Evolutionary conservation across 345 rosid genomes (phyloP).

Genomic region (Acer campestre): DNA sequence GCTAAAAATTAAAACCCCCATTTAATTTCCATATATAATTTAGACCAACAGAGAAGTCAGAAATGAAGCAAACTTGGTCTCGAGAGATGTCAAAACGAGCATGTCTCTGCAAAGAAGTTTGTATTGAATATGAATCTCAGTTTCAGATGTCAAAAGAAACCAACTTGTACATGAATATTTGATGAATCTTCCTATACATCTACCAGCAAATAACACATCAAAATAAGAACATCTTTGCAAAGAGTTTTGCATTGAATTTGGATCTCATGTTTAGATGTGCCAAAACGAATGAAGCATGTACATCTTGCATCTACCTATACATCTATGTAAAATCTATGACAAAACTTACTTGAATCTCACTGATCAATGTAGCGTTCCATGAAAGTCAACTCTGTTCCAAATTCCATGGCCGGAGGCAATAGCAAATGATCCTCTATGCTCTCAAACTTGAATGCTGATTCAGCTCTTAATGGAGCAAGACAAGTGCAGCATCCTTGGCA

Average conservation of each 20-base stretch:
- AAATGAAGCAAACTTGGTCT: too few relatives aligned
- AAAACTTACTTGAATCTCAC: neutral
- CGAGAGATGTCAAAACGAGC: too few relatives aligned
- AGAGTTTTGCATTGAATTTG: neutral
- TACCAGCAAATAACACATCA: neutral
- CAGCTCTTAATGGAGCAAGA: slow-evolving; percentile 37
- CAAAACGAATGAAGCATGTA: neutral
- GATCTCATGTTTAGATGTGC: neutral
- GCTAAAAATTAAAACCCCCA: too few relatives aligned
- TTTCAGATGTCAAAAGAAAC: neutral
- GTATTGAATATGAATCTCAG: neutral
- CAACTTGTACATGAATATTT: neutral
- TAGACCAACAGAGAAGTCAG: too few relatives aligned
- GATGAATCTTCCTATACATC: neutral
- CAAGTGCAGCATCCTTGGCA: slow-evolving; percentile 68
- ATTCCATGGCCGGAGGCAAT: slow-evolving; percentile 22
- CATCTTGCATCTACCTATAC: neutral
- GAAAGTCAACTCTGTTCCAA: slow-evolving; percentile 11
- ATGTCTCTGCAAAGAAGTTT: neutral
- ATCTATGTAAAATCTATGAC: neutral
- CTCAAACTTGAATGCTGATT: slow-evolving; percentile 36
- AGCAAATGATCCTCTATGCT: slow-evolving; percentile 32
- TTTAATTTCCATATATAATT: too few relatives aligned
- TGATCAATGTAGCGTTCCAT: slow-evolving; percentile 10
- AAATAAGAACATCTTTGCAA: neutral